A percentile compares a stretch with the other conserved stretches of the same genome.
Evolutionary conservation across 345 rosid genomes (phyloP).

Genomic region (Psidium guajava): DNA sequence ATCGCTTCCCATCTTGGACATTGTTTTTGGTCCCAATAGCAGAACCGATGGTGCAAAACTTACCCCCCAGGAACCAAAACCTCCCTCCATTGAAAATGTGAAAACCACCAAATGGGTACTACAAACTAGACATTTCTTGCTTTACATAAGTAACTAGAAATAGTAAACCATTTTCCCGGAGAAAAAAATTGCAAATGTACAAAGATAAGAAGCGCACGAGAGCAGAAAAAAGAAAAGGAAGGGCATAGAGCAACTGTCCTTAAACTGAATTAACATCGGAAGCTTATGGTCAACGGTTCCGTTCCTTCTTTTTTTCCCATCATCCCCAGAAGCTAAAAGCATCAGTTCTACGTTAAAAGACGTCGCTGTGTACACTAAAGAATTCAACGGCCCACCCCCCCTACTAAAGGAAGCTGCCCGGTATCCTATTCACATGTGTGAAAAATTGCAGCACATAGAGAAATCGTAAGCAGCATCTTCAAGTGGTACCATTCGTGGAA

Average conservation of each 20-base stretch:
- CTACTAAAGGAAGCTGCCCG: slow-evolving; percentile 16
- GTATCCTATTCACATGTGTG: slow-evolving; percentile 16
- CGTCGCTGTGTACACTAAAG: slow-evolving; percentile 47
- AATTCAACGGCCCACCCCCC: slow-evolving; percentile 10
- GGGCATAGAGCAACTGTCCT: not conserved
- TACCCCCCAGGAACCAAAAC: not conserved
- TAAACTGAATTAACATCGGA: not conserved
- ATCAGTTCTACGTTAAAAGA: not conserved
- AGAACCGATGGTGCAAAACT: not conserved
- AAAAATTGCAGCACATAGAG: slow-evolving; percentile 13
- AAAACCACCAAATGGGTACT: not conserved
- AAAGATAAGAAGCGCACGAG: not conserved
- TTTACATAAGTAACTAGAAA: not conserved
- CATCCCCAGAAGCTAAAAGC: not conserved
- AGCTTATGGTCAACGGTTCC: not conserved
- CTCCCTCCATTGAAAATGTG: not conserved
- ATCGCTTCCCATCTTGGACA: not conserved
- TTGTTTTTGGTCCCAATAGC: not conserved
- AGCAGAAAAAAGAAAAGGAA: not conserved
- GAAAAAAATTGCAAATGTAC: not conserved
- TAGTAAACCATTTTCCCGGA: not conserved
- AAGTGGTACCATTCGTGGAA: not conserved
- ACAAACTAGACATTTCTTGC: not conserved
- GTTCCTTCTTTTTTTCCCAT: not conserved
- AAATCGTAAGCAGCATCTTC: not conserved